phyloP scores from a whole-genome alignment of 164 flowering plant species.

The Magnolia changhungtana region DNA sequence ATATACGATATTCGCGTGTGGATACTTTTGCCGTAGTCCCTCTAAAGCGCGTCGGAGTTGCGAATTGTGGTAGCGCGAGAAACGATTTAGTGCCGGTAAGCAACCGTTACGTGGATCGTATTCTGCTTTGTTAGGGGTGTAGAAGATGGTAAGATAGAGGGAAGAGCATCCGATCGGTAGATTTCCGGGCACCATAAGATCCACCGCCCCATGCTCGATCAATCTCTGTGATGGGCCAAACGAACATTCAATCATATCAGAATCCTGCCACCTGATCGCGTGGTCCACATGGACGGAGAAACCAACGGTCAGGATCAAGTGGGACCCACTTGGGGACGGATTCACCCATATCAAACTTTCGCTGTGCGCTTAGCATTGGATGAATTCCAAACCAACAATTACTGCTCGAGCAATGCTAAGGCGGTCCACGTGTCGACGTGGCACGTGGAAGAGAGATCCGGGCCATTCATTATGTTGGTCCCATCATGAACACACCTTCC shows the following conservation, averaged over 20 bases:
- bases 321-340: no score
- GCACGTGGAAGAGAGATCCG: no score
- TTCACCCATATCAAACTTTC: no score
- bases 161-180: conserved; percentile 55
- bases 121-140: conserved; percentile 23
- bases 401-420: no score
- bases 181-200: conserved; percentile 53
- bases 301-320: not conserved
- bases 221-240: conserved; percentile 20
- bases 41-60: conserved; percentile 33
- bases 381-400: no score
- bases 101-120: conserved; percentile 45
- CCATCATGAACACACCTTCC: no score
- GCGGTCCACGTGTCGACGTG: no score
- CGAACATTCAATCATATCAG: not conserved
- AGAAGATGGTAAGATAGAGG: conserved; percentile 32
- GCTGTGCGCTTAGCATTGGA: no score
- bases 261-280: no score
- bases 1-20: conserved; percentile 44
- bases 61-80: conserved; percentile 44
- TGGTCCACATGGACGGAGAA: not conserved
- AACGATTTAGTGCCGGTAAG: conserved; percentile 35
- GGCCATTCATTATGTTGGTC: no score
- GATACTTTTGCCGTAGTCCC: conserved; percentile 33
- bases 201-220: conserved; percentile 55